Conservation (phyloP, 1,284 basidiomycete genomes). For the Marasmius tenuissimus region DNA sequence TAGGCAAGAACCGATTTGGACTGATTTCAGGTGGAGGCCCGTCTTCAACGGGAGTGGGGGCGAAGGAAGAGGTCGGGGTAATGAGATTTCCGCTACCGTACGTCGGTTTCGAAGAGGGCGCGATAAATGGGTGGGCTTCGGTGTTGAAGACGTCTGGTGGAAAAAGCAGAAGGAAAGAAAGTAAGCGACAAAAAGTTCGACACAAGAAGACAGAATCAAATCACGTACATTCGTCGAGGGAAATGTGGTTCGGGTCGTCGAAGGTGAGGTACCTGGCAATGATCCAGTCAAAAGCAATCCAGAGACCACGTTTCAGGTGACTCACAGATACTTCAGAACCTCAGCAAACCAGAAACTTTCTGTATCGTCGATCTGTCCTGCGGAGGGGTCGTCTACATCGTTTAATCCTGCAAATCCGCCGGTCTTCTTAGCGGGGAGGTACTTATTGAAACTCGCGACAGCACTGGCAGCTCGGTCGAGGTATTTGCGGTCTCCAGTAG, state of each 20-base stretch:
- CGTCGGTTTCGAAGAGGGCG: conserved; percentile 41
- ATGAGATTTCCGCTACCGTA: conserved; percentile 40
- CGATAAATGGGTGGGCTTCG: conserved; percentile 66
- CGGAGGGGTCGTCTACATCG: conserved; percentile 37
- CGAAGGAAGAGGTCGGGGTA: not conserved
- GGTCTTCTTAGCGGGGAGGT: conserved; percentile 27
- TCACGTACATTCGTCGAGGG: conserved; percentile 62
- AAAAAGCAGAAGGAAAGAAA: not conserved
- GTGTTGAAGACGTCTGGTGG: conserved; percentile 68
- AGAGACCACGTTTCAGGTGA: conserved; percentile 2
- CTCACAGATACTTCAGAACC: conserved; percentile 54
- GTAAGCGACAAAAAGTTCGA: not conserved
- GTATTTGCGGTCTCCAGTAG: conserved; percentile 41
- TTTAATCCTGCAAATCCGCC: conserved; percentile 40
- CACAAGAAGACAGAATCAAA: not conserved
- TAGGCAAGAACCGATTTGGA: not conserved
- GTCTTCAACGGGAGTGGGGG: not conserved
- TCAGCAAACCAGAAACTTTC: conserved; percentile 58
- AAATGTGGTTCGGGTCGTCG: conserved; percentile 63
- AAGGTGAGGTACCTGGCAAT: conserved; percentile 63
- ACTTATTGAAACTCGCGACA: conserved; percentile 29
- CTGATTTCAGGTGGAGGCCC: conserved; percentile 9
- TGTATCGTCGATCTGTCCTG: conserved; percentile 42
- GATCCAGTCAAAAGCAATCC: too few species aligned
- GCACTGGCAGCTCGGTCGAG: conserved; percentile 26